Evolutionary conservation across 2,329 filamentous ascomycete genomes (phyloP).

Genomic region (Bertia moriformis): DNA sequence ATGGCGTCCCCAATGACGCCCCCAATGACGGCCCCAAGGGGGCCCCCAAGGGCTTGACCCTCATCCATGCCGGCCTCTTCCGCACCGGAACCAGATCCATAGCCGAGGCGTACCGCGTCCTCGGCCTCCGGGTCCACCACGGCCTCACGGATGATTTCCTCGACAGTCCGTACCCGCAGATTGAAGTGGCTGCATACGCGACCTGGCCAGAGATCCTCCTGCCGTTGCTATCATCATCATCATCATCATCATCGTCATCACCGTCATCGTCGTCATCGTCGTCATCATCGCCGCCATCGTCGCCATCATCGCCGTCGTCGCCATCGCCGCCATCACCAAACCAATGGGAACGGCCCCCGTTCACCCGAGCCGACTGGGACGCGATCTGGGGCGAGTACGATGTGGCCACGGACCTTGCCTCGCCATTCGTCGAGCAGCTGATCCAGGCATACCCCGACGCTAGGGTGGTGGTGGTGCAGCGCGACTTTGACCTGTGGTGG

Average conservation of each 20-base stretch:
- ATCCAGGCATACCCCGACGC: slow-evolving; percentile 16
- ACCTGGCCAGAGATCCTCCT: slow-evolving; percentile 2
- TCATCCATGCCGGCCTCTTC: slow-evolving; percentile 4
- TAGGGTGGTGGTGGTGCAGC: slow-evolving; percentile 15
- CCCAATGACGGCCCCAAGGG: too few relatives aligned
- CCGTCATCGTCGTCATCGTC: too few relatives aligned
- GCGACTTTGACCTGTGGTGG: slow-evolving; percentile 16
- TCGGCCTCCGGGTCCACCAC: slow-evolving; percentile 4
- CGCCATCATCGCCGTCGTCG: too few relatives aligned
- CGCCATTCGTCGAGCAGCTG: slow-evolving; percentile 12
- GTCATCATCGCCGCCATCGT: too few relatives aligned
- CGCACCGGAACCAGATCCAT: slow-evolving; percentile 4
- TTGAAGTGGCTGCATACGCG: slow-evolving; percentile 2
- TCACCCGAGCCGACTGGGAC: slow-evolving; percentile 14
- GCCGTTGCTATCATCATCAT: too few relatives aligned
- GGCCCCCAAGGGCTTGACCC: slow-evolving; percentile 2
- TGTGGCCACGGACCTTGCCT: slow-evolving; percentile 13
- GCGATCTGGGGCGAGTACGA: slow-evolving; percentile 14
- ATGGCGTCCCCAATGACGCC: too few relatives aligned
- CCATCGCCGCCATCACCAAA: too few relatives aligned
- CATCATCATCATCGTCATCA: too few relatives aligned
- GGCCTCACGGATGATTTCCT: background rate
- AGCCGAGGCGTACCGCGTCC: slow-evolving; percentile 3
- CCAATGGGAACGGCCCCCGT: slow-evolving; percentile 2
- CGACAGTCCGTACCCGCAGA: background rate